Base-by-base conservation (phyloP, 192 early-diverging fungal species). In the Entophlyctis luteolus region DNA sequence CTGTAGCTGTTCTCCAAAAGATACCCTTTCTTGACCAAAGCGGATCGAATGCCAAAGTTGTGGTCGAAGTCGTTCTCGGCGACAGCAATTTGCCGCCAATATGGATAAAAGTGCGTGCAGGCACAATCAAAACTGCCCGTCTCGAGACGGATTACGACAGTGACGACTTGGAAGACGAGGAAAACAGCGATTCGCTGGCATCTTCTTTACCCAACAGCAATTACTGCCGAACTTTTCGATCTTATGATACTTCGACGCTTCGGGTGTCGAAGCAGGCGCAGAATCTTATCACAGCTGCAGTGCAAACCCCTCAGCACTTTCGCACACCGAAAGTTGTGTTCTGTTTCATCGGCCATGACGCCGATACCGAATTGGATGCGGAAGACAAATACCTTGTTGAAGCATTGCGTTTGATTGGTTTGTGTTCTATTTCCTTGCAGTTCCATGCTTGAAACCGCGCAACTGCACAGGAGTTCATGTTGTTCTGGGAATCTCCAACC, bases 51-150 rank as follows among this genome's bases (percentile, higher is more conserved):
- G 3, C 25, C 10, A 25, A 31, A 25, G 38, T 36, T 18, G 50
- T 36, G 2, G 70, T 77, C 12, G 67, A 79, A 16, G 73, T 82
- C 2, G 75, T 75, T 53, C 47, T 82, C 0, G 72, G 72, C 6
- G 70, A 67, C 4, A 54, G 53, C 28, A 14, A 42, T 18, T 77
- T 75, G 18, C 47, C 46, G 34, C 16, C 42, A 5, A 18, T 58
- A 12, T 82, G 81, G 81, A 59, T 82, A 22, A 82, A 82, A 50
- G 75, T 78, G 5, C 77, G 80, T 39, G 76, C 81, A 1, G 72
- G 72, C 2, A 34, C 52, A 0, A n/a, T 79, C 45, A 68, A 54
- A 27, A 32, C 29, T 37, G 47, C 20, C 27, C 16, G 42, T 14
- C 37, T 60, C 37, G 65, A 52, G 14, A 53, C 62, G 16, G 45